phyloP scores from a whole-genome alignment of 768 basidiomycete genomes.

The Termitomyces sp. region DNA sequence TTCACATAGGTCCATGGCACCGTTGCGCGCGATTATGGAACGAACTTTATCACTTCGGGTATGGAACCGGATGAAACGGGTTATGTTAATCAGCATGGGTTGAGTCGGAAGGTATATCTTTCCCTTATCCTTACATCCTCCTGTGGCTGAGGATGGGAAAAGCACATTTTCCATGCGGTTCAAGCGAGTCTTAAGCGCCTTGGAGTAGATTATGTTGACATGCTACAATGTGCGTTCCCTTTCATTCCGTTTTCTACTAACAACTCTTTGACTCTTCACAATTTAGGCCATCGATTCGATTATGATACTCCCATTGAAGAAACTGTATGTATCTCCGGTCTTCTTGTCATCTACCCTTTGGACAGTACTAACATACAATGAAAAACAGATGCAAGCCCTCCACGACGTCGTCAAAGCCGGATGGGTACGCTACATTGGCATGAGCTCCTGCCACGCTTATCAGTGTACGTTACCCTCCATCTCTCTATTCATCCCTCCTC shows the following conservation, averaged over 20 bases:
- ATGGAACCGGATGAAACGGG: constrained; percentile 34
- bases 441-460: constrained; percentile 53
- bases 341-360: background rate
- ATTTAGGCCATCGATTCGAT: constrained; percentile 60
- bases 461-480: constrained; percentile 36
- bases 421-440: constrained; percentile 59
- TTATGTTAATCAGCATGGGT: constrained; percentile 53
- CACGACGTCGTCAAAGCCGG: constrained; percentile 65
- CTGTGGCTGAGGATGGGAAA: background rate
- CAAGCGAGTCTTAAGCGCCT: constrained; percentile 61
- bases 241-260: too few relatives aligned
- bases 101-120: constrained; percentile 24
- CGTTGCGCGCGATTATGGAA: constrained; percentile 23
- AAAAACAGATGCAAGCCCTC: constrained; percentile 56
- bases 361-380: too few relatives aligned
- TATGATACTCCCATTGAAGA: constrained; percentile 55
- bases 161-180: constrained; percentile 74
- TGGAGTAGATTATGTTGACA: constrained; percentile 73
- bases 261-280: constrained; percentile 73
- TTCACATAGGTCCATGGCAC: constrained; percentile 31
- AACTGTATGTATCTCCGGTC: constrained; percentile 26
- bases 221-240: constrained; percentile 53
- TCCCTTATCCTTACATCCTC: background rate
- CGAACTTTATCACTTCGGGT: constrained; percentile 5
- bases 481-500: background rate